Base-by-base conservation (phyloP, 345 rosid species). In the Odontarrhena argentea region DNA sequence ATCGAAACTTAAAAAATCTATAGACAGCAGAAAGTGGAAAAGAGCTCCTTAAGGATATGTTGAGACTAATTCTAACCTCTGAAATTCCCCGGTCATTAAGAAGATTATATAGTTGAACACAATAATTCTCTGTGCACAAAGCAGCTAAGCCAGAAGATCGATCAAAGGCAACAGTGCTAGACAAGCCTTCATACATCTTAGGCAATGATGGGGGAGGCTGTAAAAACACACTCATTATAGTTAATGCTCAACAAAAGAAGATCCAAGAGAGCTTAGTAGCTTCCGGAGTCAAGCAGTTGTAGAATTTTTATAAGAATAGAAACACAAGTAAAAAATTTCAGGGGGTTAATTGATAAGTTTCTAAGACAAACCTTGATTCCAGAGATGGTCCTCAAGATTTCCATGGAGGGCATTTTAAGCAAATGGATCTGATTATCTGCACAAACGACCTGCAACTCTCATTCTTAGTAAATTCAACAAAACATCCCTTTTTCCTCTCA, bases 341-440 rank as follows among this genome's bases (percentile, higher is more conserved):
- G 48, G 50, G n/a, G 59, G 8, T 56, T 63, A 32, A 30, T 22
- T 41, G 10, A 32, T 7, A 52, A 49, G 41, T 6, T 54, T 49
- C 53, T n/a, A 68, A 51, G 79, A 65, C 77, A 36, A 73, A 88
- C 97, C 96, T 94, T 94, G 72, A 94, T 87, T 63, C 99, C 97
- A 3, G 97, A 84, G 43, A 94, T 84, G 67, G 96, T 79, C 77
- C 82, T 88, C 69, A 77, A 54, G 74, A 91, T 86, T 63, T 82
- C 99, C 97, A 91, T 81, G 55, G 95, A 84, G 67, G 99, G 95
- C 87, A 86, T 88, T 77, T 86, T 86, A 36, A 94, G 79, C 13
- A 94, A 71, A 85, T 87, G 96, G 78, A 91, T 83, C 79, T 85
- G 97, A 79, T 94, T 94, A 79, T 94, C 99, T 79, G 91, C 97